Evolutionary conservation across 208 protist genomes (phyloP).

Genomic region (Vickermania spadyakhi): DNA sequence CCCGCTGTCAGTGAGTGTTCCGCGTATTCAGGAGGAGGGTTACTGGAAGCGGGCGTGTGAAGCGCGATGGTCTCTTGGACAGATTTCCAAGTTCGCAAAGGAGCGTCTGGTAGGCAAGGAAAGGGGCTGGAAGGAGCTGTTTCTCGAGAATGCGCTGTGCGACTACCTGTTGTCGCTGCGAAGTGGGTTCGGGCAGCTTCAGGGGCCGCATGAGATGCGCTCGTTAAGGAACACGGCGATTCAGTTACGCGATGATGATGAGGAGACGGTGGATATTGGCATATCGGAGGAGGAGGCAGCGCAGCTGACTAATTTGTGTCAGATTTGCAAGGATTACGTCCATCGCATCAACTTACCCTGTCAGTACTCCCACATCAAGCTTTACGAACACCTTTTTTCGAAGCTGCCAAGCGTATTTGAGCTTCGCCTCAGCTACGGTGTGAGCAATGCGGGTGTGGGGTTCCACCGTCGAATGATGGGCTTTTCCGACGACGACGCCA

Average conservation of each 20-base stretch:
- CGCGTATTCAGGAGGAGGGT: slow-evolving; percentile 15
- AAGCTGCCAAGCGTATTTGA: slow-evolving; percentile 43
- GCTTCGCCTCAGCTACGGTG: slow-evolving; percentile 73
- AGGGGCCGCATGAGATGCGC: neutral
- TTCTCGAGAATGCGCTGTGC: slow-evolving; percentile 59
- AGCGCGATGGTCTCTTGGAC: slow-evolving; percentile 72
- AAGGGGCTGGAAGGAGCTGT: slow-evolving; percentile 81
- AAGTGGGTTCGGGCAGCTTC: slow-evolving; percentile 4
- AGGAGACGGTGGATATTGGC: slow-evolving; percentile 7
- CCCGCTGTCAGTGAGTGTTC: slow-evolving; percentile 43
- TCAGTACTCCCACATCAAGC: slow-evolving; percentile 59
- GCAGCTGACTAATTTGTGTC: slow-evolving; percentile 45
- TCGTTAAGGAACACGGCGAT: neutral
- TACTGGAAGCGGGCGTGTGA: slow-evolving; percentile 72
- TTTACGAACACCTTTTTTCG: slow-evolving; percentile 61
- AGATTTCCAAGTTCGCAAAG: slow-evolving; percentile 42
- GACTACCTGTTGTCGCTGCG: slow-evolving; percentile 63
- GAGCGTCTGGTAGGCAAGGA: slow-evolving; percentile 18
- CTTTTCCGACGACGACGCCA: slow-evolving; percentile 64
- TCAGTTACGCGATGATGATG: slow-evolving; percentile 9
- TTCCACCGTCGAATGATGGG: slow-evolving; percentile 60
- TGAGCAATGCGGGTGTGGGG: slow-evolving; percentile 33
- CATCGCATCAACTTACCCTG: slow-evolving; percentile 52
- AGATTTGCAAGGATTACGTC: slow-evolving; percentile 60
- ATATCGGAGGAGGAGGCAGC: slow-evolving; percentile 19